Evolutionary conservation across 2,329 filamentous ascomycete genomes (phyloP).

Genomic region (Arachnomyces sp.): DNA sequence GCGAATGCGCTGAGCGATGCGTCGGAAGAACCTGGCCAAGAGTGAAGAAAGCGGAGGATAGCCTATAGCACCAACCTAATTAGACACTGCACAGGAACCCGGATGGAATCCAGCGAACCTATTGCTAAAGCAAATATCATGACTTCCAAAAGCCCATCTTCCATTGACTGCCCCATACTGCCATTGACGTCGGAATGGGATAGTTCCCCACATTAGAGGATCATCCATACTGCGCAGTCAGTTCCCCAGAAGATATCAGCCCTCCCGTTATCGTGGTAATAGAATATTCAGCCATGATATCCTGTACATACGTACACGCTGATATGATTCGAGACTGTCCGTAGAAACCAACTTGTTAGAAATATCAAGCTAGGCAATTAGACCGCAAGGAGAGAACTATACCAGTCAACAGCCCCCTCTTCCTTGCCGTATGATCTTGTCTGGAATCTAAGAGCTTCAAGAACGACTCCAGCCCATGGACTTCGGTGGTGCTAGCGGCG

Average conservation of each 20-base stretch:
- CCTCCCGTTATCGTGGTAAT: too few relatives aligned
- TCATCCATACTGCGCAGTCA: constrained; percentile 65
- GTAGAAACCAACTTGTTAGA: constrained; percentile 4
- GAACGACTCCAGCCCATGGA: constrained; percentile 68
- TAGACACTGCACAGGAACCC: not conserved
- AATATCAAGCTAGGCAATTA: constrained; percentile 8
- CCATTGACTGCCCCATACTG: constrained; percentile 58
- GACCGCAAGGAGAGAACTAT: constrained; percentile 19
- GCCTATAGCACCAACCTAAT: constrained; percentile 37
- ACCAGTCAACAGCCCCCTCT: constrained; percentile 78
- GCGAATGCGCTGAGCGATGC: constrained; percentile 70
- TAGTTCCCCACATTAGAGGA: constrained; percentile 82
- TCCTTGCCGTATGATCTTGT: constrained; percentile 54
- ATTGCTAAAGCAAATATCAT: constrained; percentile 91
- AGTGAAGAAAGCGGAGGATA: constrained; percentile 70
- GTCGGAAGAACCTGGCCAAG: constrained; percentile 85
- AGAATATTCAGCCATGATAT: constrained; percentile 7
- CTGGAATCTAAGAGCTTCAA: constrained; percentile 66
- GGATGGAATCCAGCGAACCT: constrained; percentile 45
- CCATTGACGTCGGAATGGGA: constrained; percentile 66
- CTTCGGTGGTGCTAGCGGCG: constrained; percentile 64
- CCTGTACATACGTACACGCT: constrained; percentile 62
- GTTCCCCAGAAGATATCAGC: too few relatives aligned
- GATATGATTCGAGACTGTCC: constrained; percentile 73
- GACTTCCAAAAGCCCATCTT: constrained; percentile 82